Evolutionary conservation across 2,329 filamentous ascomycete genomes (phyloP), one percentile per base, ranked within the genome.

Genomic region (Penicillium sp.): DNA sequence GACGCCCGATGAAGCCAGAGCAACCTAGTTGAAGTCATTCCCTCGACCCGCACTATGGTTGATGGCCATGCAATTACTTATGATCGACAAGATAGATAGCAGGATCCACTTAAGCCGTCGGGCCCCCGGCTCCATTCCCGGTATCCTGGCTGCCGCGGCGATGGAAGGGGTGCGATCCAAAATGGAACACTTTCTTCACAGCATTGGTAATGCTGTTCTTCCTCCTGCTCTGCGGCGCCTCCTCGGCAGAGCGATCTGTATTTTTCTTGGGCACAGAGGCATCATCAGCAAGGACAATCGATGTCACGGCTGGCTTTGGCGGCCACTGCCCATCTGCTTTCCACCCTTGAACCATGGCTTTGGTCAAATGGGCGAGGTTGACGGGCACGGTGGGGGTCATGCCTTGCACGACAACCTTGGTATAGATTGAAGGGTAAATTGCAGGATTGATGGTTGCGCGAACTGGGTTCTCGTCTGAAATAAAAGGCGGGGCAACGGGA

Each of bases 291-390:
- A 72, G 65, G 23, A 72, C 70, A 48, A 72, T 67, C 8, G 63
- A 68, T 10, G 67, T 62, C 11, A 60, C 59, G 3, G 77, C 76
- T 0, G 81, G 72, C 64, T 84, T 85, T 1, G 90, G 91, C 5
- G 93, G 92, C 93, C 93, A 97, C 73, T 96, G 91, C 16, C 92
- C 92, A 67, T 94, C 91, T 40, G 90, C 83, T 74, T 95, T 96
- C 93, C 93, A 97, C 43, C 93, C 93, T 29, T 88, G 82, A 0
- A 97, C 92, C 63, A 93, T 89, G 13, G 90, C 86, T 10, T 86
- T 83, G 23, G 90, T 85, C 78, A 97, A 87, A 66, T 96, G 91
- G 31, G 82, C 78, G 0, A 97, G 83, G 66, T 96, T 97, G 68
- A 97, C 89, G 4, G 93, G 93, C 16, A 95, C 90, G 1, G 89